phyloP scores from a whole-genome alignment of 805 yeast genomes.

The Metschnikowia similis region DNA sequence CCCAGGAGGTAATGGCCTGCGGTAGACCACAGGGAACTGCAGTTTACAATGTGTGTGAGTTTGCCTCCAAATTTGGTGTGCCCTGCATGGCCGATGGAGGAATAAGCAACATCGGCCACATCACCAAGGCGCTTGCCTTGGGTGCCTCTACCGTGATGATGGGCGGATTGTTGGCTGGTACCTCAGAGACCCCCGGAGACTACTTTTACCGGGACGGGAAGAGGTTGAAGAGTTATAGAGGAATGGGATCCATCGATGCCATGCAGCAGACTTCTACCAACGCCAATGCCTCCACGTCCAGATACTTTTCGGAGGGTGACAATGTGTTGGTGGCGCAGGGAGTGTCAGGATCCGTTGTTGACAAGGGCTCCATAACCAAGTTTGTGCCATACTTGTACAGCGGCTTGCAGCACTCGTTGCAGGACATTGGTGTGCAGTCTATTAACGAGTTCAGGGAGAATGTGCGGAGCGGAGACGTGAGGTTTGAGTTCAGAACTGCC shows the following conservation, averaged over 20 bases:
- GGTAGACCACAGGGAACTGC: conserved; percentile 99
- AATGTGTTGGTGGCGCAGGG: conserved; percentile 98
- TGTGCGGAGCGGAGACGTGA: conserved; percentile 64
- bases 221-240: conserved; percentile 95
- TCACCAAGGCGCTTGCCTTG: conserved; percentile 90
- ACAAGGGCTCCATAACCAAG: conserved; percentile 92
- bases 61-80: conserved; percentile 92
- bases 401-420: conserved; percentile 98
- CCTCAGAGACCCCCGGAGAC: conserved; percentile 97
- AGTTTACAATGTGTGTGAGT: conserved; percentile 88
- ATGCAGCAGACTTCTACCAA: conserved; percentile 86
- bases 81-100: conserved; percentile 99
- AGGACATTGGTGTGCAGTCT: conserved; percentile 88
- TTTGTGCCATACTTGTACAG: conserved; percentile 90
- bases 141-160: conserved; percentile 98
- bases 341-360: conserved; percentile 94
- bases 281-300: conserved; percentile 96
- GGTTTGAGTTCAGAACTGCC: conserved; percentile 97
- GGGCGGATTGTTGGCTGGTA: conserved; percentile 99
- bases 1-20: conserved; percentile 99
- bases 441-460: conserved; percentile 56
- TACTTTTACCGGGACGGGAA: conserved; percentile 97
- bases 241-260: conserved; percentile 99
- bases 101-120: conserved; percentile 97
- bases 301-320: conserved; percentile 96